Evolutionary conservation across 2,329 filamentous ascomycete genomes (phyloP).

Genomic region (Ophiognomonia clavigignenti-juglandacearum): DNA sequence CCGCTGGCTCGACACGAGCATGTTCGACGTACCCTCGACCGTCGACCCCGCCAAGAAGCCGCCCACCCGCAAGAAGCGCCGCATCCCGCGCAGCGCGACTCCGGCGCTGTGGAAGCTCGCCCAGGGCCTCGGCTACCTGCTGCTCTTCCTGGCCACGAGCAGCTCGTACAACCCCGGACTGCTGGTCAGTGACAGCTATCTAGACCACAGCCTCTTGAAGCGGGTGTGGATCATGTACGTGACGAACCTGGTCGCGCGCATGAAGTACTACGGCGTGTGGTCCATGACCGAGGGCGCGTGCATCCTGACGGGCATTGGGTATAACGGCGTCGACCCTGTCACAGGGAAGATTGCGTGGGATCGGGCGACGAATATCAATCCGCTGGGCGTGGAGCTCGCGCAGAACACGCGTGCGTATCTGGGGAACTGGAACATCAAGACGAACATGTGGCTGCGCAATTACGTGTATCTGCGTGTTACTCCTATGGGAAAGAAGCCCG

Average conservation of each 20-base stretch:
- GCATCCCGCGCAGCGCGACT: constrained; percentile 84
- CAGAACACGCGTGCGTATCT: constrained; percentile 93
- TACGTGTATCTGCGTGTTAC: constrained; percentile 95
- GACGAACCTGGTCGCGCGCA: constrained; percentile 73
- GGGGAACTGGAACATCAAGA: constrained; percentile 97
- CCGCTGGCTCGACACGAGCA: constrained; percentile 86
- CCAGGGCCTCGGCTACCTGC: constrained; percentile 73
- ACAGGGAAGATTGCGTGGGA: constrained; percentile 88
- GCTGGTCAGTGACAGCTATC: constrained; percentile 61
- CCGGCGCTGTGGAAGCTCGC: constrained; percentile 75
- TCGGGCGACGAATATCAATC: constrained; percentile 82
- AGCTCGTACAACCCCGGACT: constrained; percentile 59
- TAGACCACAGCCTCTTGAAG: constrained; percentile 62
- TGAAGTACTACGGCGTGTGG: constrained; percentile 98
- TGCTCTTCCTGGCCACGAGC: constrained; percentile 69
- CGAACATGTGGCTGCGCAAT: constrained; percentile 92
- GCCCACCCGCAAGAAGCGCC: constrained; percentile 81
- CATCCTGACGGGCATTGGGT: constrained; percentile 88
- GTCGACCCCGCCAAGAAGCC: constrained; percentile 83
- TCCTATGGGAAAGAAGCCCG: constrained; percentile 90
- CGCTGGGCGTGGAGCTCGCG: constrained; percentile 79
- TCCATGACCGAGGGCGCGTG: constrained; percentile 88
- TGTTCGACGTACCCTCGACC: constrained; percentile 82
- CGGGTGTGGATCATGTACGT: constrained; percentile 79
- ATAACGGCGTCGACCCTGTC: constrained; percentile 82